phyloP scores from a whole-genome alignment of 805 yeast genomes.

The Kodamaea kaohsiungensis region DNA sequence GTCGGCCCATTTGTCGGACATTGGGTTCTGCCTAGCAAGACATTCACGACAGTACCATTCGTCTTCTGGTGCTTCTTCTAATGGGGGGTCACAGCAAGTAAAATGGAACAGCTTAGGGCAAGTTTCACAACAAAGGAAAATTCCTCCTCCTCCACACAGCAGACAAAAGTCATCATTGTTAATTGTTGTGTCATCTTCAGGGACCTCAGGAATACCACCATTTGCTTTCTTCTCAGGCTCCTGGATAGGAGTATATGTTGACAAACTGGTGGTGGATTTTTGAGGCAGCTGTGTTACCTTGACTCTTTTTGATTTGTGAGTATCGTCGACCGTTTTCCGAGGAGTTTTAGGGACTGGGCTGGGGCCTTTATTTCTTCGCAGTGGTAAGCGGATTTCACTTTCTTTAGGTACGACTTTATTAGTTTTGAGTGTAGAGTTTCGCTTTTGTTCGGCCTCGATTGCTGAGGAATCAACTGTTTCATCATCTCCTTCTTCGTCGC shows the following conservation, averaged over 20 bases:
- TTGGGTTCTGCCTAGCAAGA: conserved; percentile 40
- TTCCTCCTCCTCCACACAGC: conserved; percentile 88
- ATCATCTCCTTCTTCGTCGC: conserved; percentile 11
- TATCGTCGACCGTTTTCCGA: neutral
- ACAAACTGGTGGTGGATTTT: conserved; percentile 1
- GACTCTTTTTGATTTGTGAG: conserved; percentile 5
- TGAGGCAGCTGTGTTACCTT: conserved; percentile 6
- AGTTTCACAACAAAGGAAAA: conserved; percentile 88
- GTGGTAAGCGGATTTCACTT: neutral
- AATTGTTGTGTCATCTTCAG: conserved; percentile 11
- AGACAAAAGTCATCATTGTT: conserved; percentile 86
- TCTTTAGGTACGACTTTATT: conserved; percentile 4
- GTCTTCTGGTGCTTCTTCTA: conserved; percentile 81
- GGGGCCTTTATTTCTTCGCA: neutral
- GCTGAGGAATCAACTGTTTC: neutral
- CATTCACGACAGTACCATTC: conserved; percentile 91
- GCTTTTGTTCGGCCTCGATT: neutral
- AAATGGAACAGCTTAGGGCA: conserved; percentile 94
- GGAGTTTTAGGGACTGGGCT: neutral
- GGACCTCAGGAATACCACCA: neutral
- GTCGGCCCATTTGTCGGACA: conserved; percentile 8
- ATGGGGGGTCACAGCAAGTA: conserved; percentile 87
- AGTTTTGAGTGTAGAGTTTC: neutral
- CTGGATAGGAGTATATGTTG: neutral
- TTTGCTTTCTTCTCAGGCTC: neutral